Evolutionary conservation across 2,329 filamentous ascomycete species (phyloP).

Genomic region (Penicillium sp.): DNA sequence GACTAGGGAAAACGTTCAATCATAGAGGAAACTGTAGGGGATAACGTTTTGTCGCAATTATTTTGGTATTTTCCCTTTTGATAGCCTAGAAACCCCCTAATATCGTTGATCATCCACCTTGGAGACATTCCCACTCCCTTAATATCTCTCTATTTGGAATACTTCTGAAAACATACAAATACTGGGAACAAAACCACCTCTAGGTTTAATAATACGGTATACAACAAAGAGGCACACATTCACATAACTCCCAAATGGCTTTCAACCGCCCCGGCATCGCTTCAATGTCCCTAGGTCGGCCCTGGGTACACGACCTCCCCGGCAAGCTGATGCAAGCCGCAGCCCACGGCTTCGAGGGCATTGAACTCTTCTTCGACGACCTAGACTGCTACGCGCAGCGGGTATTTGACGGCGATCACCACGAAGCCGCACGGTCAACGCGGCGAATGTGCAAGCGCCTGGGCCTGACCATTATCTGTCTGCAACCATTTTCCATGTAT

Average conservation of each 20-base stretch:
- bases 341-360: slow-evolving; percentile 36
- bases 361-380: slow-evolving; percentile 40
- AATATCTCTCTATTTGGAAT: background rate
- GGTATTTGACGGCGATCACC: slow-evolving; percentile 23
- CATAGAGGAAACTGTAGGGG: background rate
- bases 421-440: slow-evolving; percentile 41
- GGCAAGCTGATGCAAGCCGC: slow-evolving; percentile 68
- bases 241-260: slow-evolving; percentile 17
- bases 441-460: slow-evolving; percentile 45
- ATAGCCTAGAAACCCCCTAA: background rate
- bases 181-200: background rate
- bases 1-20: slow-evolving; percentile 5
- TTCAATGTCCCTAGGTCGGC: slow-evolving; percentile 73
- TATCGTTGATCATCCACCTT: background rate
- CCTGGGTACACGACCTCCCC: slow-evolving; percentile 65
- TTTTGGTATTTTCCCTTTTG: background rate
- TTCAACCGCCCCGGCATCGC: slow-evolving; percentile 60
- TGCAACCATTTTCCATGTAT: slow-evolving; percentile 77
- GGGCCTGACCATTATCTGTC: slow-evolving; percentile 46
- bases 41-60: slow-evolving; percentile 13
- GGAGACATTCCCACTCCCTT: background rate
- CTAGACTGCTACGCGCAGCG: slow-evolving; percentile 31
- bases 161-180: background rate
- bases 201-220: background rate
- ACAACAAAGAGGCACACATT: background rate